Evolutionary conservation across 495 filamentous ascomycete species (phyloP).

Genomic region (Poronia punctata): DNA sequence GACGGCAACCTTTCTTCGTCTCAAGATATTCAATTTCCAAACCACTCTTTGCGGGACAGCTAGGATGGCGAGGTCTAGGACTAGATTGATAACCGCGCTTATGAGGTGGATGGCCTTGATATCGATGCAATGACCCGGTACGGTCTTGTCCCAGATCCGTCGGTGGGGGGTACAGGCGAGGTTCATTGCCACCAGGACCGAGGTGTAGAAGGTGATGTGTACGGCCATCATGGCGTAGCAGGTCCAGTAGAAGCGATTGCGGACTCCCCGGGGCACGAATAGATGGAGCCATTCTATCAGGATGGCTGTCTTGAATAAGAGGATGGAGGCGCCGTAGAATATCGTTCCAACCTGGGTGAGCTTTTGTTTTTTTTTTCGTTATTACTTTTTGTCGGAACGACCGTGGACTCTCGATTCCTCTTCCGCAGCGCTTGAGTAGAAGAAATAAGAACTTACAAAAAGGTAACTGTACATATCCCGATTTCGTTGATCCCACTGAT

Average conservation of each 20-base stretch:
- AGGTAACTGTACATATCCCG: background rate
- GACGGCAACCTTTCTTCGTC: background rate
- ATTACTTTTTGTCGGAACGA: background rate
- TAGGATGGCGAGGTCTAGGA: constrained; percentile 1
- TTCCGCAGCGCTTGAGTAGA: background rate
- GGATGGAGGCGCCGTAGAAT: constrained; percentile 12
- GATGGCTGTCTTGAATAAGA: constrained; percentile 18
- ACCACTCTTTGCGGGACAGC: background rate
- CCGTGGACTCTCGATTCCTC: no score
- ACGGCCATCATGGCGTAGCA: constrained; percentile 29
- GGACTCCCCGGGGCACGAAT: constrained; percentile 12
- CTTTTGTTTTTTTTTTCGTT: background rate
- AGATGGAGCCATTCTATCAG: constrained; percentile 23
- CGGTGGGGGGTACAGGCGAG: constrained; percentile 33
- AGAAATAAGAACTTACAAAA: constrained; percentile 2
- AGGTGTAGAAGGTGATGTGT: constrained; percentile 30
- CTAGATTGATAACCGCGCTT: background rate
- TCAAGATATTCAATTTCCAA: background rate
- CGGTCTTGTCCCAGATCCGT: constrained; percentile 1
- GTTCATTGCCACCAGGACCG: constrained; percentile 32
- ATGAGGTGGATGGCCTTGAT: background rate
- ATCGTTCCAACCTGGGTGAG: constrained; percentile 4
- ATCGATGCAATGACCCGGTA: background rate
- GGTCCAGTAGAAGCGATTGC: constrained; percentile 9
- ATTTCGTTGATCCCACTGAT: constrained; percentile 14